A percentile compares a stretch with the other conserved stretches of the same genome.
phyloP scores from a whole-genome alignment of 257 asterid genomes.

The Ophiorrhiza pumila region DNA sequence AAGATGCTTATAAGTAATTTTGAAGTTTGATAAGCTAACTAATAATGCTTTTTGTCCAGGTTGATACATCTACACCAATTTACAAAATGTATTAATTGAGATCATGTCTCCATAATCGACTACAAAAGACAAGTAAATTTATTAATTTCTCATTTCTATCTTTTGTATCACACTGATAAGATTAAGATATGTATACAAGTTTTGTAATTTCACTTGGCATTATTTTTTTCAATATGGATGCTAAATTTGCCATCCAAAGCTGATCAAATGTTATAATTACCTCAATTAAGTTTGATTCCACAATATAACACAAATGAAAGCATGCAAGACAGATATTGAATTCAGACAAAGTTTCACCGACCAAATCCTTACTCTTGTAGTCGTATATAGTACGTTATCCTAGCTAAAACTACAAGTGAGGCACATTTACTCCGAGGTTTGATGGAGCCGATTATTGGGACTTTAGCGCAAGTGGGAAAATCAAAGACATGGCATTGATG shows the following conservation, averaged over 20 bases:
- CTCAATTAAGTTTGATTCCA: neutral
- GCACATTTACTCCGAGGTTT: conserved; percentile 5
- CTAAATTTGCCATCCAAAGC: neutral
- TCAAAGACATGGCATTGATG: conserved; percentile 6
- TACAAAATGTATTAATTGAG: no score
- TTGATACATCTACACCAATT: no score
- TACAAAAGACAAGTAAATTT: no score
- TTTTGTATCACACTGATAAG: no score
- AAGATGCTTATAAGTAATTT: no score
- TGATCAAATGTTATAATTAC: no score
- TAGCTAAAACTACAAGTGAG: neutral
- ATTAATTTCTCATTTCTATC: no score
- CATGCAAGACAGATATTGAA: neutral
- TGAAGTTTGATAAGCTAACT: no score
- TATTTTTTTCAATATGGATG: neutral
- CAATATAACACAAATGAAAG: neutral
- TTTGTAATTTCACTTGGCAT: neutral
- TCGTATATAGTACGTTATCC: neutral
- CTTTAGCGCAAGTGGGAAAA: conserved; percentile 3
- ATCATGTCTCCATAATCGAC: no score
- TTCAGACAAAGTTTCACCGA: neutral
- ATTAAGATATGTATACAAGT: neutral
- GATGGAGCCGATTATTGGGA: conserved; percentile 20
- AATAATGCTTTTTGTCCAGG: no score
- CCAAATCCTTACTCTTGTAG: neutral